A percentile compares a stretch with the other conserved stretches of the same genome.
Evolutionary conservation across 371 early-diverging fungal species (phyloP).

Genomic region (Chytridiales sp.): DNA sequence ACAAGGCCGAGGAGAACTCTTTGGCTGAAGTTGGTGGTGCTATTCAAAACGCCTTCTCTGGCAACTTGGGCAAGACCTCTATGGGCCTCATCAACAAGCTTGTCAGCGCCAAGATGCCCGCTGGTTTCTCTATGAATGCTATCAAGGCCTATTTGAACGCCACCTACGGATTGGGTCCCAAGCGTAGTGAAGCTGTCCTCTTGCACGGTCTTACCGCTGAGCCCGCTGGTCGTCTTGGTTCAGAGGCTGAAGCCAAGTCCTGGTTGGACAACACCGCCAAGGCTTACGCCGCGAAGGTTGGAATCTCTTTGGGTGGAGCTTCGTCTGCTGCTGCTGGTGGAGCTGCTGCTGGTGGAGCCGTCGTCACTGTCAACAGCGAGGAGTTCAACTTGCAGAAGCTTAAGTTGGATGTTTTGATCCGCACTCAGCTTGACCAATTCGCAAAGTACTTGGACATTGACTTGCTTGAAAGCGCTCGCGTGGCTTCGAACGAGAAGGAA

Average conservation of each 20-base stretch:
- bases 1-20: conserved; percentile 90
- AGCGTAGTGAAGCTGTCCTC: conserved; percentile 79
- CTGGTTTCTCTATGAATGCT: conserved; percentile 80
- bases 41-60: conserved; percentile 63
- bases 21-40: conserved; percentile 76
- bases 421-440: conserved; percentile 83
- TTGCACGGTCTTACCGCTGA: conserved; percentile 85
- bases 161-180: conserved; percentile 82
- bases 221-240: conserved; percentile 77
- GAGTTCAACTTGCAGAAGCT: conserved; percentile 82
- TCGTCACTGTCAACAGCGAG: conserved; percentile 80
- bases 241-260: conserved; percentile 83
- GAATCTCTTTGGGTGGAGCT: conserved; percentile 65
- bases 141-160: conserved; percentile 71
- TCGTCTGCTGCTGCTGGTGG: conserved; percentile 36
- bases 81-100: conserved; percentile 77
- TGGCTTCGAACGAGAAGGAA: conserved; percentile 68
- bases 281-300: conserved; percentile 79
- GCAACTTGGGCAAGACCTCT: conserved; percentile 85
- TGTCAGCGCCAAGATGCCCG: conserved; percentile 90
- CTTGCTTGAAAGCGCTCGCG: conserved; percentile 74
- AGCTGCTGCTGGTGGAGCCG: conserved; percentile 58
- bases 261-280: conserved; percentile 81
- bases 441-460: conserved; percentile 87
- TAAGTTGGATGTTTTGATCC: conserved; percentile 76